Base-by-base conservation (phyloP, 805 yeast genomes). In the Yarrowia sp. region DNA sequence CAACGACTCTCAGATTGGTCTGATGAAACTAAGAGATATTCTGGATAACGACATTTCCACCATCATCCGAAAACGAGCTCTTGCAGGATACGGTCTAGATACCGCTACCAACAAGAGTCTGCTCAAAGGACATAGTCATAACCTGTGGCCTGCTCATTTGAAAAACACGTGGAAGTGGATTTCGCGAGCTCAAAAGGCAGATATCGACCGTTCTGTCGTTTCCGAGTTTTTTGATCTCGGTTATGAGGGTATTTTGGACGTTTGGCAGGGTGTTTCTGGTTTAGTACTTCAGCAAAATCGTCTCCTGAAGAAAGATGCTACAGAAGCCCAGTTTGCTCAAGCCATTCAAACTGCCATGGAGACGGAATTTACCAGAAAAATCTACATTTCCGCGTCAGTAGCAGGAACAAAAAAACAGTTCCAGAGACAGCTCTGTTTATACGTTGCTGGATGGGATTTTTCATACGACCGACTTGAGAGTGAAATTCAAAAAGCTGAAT, bases 131-230 rank as follows among this genome's bases (percentile, higher is more conserved):
- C 81, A 75, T 65, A 79, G 79, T 62, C 76, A 78, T 31, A 33
- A 11, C 8, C 38, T 61, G 11, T 61, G 57, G 57, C 57, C 57
- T 14, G 31, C 65, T 8, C 44, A 61, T 10, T 77, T 88, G 58
- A 79, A 88, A 67, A 87, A 90, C 69, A 88, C 96, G 0, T 93
- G 98, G 98, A 86, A 88, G 72, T 93, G 98, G 98, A 76, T 93
- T 36, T 83, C 85, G 1, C 83, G 89, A 60, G 90, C 96, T 0
- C 82, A 84, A 64, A 84, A 83, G 45, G 81, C 89, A 1, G 85
- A 85, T 4, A 81, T 81, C 17, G 83, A 86, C 58, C 88, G 90
- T 0, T 78, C 87, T 1, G 87, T 90, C 88, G 78, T 84, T 2
- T 81, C 88, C 5, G 86, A 85, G 28, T 86, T 84, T 15, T 77